Conservation (phyloP, 768 basidiomycete species). For the Suillus alpinus region DNA sequence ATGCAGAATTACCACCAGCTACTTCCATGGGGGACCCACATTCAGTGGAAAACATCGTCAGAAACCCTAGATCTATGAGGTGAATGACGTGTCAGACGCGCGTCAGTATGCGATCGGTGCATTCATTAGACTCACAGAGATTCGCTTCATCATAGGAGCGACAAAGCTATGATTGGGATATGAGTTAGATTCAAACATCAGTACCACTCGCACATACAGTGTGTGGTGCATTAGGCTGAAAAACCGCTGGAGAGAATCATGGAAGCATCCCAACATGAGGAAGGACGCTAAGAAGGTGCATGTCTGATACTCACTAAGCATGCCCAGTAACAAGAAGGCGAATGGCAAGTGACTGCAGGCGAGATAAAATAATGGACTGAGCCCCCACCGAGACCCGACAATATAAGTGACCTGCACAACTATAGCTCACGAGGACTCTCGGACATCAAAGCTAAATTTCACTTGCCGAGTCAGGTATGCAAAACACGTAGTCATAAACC, state of each 20-base stretch:
- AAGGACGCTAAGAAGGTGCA: not conserved
- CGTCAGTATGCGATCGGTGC: not conserved
- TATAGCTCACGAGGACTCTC: not conserved
- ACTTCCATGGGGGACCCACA: not conserved
- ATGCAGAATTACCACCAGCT: not conserved
- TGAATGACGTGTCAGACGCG: not conserved
- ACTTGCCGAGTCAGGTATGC: not conserved
- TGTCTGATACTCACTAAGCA: not conserved
- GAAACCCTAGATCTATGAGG: not conserved
- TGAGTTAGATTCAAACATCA: not conserved
- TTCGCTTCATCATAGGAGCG: not conserved
- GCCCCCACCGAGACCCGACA: not conserved
- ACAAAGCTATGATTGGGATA: not conserved
- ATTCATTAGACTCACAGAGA: not conserved
- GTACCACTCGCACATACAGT: not conserved
- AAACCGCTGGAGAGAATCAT: not conserved
- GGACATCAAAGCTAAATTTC: not conserved
- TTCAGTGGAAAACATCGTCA: not conserved
- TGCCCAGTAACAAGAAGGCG: not conserved
- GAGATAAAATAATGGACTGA: not conserved
- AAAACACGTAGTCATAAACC: not conserved
- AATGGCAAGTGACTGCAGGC: not conserved
- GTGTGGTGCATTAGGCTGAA: not conserved
- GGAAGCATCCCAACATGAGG: not conserved
- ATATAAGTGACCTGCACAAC: not conserved